Percentiles rank a stretch among this genome's conserved stretches.
Conservation (phyloP, 2,329 filamentous ascomycete species). For the Hypoxylon sp. region DNA sequence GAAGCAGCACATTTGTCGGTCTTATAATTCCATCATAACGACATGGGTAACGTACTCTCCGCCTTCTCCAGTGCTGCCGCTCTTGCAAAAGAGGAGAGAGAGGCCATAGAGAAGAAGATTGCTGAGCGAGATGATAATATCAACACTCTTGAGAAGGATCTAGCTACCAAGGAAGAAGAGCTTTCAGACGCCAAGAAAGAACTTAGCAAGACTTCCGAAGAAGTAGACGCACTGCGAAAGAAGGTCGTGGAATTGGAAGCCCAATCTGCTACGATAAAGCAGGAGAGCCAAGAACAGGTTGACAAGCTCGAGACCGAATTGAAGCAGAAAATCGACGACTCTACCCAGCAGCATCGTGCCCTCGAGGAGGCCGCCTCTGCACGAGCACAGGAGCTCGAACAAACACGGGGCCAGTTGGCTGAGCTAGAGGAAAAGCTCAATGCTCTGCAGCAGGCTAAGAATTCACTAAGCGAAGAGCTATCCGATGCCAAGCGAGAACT, state of each 20-base stretch:
- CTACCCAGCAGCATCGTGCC: slow-evolving; percentile 45
- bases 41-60: slow-evolving; percentile 60
- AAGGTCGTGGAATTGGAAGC: slow-evolving; percentile 58
- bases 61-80: slow-evolving; percentile 55
- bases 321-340: slow-evolving; percentile 51
- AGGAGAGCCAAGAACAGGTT: slow-evolving; percentile 55
- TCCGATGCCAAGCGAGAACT: slow-evolving; percentile 55
- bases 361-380: slow-evolving; percentile 45
- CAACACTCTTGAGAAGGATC: slow-evolving; percentile 57
- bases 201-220: slow-evolving; percentile 58
- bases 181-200: slow-evolving; percentile 57
- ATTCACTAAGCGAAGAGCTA: slow-evolving; percentile 54
- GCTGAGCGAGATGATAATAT: slow-evolving; percentile 49
- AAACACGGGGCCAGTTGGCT: slow-evolving; percentile 45
- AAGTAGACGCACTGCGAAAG: slow-evolving; percentile 58
- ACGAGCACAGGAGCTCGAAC: slow-evolving; percentile 45
- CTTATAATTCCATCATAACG: slow-evolving; percentile 13
- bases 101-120: slow-evolving; percentile 42
- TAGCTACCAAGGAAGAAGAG: slow-evolving; percentile 54
- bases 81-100: slow-evolving; percentile 52
- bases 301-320: slow-evolving; percentile 57
- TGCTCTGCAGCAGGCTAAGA: slow-evolving; percentile 46
- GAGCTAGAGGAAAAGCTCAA: slow-evolving; percentile 49
- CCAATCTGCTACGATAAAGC: slow-evolving; percentile 52
- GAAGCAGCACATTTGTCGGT: slow-evolving; percentile 11